Evolutionary conservation across 1,139 yeast genomes (phyloP).

Genomic region (Meyerozyma athensensis): DNA sequence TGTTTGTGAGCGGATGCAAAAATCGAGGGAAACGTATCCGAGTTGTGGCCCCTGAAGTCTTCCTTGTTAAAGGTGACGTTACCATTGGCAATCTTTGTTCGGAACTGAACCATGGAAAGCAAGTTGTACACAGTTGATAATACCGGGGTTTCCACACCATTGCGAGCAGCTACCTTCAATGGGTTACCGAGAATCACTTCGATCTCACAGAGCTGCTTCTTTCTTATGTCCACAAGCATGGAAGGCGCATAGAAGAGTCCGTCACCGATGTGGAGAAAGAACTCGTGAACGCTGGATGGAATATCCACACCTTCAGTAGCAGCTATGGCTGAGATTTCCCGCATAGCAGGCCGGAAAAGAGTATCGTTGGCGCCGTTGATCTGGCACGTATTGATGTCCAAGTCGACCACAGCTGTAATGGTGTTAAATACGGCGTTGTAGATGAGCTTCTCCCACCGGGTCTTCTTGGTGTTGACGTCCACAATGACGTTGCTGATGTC

Average conservation of each 20-base stretch:
- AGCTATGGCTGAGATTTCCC: slow-evolving; percentile 59
- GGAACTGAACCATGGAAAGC: slow-evolving; percentile 55
- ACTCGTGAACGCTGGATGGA: slow-evolving; percentile 40
- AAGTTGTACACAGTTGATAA: slow-evolving; percentile 54
- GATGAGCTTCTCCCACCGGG: slow-evolving; percentile 70
- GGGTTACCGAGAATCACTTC: slow-evolving; percentile 75
- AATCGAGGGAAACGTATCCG: slow-evolving; percentile 28
- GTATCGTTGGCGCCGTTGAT: slow-evolving; percentile 48
- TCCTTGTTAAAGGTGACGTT: slow-evolving; percentile 27
- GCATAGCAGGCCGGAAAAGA: slow-evolving; percentile 58
- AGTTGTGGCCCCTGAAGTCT: slow-evolving; percentile 22
- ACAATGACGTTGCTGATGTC: slow-evolving; percentile 32
- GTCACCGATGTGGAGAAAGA: slow-evolving; percentile 55
- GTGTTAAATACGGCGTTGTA: slow-evolving; percentile 69
- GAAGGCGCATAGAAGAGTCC: slow-evolving; percentile 67
- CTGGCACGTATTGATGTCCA: slow-evolving; percentile 57
- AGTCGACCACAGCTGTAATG: slow-evolving; percentile 44
- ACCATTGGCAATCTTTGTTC: slow-evolving; percentile 52
- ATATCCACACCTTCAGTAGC: slow-evolving; percentile 55
- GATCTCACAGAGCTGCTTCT: slow-evolving; percentile 65
- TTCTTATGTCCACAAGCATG: slow-evolving; percentile 67
- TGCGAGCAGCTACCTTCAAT: slow-evolving; percentile 50
- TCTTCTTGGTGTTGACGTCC: slow-evolving; percentile 46
- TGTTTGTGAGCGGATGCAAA: slow-evolving; percentile 11
- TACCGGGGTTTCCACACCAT: slow-evolving; percentile 55